These are phyloP conservation scores for Pyrenochaeta sp. DNA, from an alignment of 2,329 filamentous ascomycete species.

Conservation along the genomic window DNA sequence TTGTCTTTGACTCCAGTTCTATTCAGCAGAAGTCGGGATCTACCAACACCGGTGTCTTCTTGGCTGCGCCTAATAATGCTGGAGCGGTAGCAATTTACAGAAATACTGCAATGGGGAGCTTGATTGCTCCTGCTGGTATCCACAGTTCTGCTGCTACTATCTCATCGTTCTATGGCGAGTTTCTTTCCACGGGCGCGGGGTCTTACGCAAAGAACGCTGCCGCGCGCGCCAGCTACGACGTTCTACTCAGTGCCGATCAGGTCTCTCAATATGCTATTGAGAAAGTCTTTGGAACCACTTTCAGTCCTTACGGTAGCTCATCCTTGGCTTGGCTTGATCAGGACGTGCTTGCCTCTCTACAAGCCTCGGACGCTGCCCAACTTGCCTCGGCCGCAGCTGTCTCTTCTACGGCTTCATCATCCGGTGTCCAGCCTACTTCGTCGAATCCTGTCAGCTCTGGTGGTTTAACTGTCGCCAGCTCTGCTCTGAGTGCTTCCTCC, in stretches of 20 bases:
- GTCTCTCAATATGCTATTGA: slow-evolving; percentile 45
- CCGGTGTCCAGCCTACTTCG: too few relatives aligned
- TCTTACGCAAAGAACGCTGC: slow-evolving; percentile 49
- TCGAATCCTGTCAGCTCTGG: too few relatives aligned
- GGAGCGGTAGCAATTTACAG: slow-evolving; percentile 54
- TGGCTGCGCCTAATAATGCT: slow-evolving; percentile 52
- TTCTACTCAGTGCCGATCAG: slow-evolving; percentile 40
- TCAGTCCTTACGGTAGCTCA: slow-evolving; percentile 42
- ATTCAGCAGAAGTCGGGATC: slow-evolving; percentile 40
- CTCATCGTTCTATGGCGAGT: slow-evolving; percentile 52
- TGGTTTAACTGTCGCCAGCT: too few relatives aligned
- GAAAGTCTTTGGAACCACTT: slow-evolving; percentile 47
- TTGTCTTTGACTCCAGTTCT: slow-evolving; percentile 52
- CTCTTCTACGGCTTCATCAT: too few relatives aligned
- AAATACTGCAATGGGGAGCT: slow-evolving; percentile 47
- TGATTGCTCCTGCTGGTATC: slow-evolving; percentile 50
- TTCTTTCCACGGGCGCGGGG: slow-evolving; percentile 50
- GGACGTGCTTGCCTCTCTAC: slow-evolving; percentile 42
- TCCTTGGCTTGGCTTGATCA: slow-evolving; percentile 50
- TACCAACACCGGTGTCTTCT: slow-evolving; percentile 52
- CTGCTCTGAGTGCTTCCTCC: slow-evolving; percentile 14
- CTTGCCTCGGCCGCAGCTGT: slow-evolving; percentile 7
- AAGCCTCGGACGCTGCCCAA: slow-evolving; percentile 37
- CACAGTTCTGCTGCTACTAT: slow-evolving; percentile 29
- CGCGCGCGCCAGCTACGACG: slow-evolving; percentile 46